Percentiles rank a stretch among this genome's conserved stretches.
Evolutionary conservation across 2,329 filamentous ascomycete species (phyloP).

Genomic region (Sclerotinia minor): DNA sequence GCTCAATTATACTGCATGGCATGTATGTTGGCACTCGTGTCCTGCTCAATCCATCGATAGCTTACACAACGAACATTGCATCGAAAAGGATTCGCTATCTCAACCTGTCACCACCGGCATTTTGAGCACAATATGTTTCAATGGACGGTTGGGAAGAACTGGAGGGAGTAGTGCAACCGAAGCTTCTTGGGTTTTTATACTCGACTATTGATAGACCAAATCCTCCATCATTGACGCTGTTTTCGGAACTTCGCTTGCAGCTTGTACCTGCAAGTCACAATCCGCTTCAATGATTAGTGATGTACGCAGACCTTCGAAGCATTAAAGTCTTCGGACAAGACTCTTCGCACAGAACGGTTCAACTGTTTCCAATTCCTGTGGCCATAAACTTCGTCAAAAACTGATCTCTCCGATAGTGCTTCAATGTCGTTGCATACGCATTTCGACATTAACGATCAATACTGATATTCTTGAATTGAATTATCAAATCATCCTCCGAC

Average conservation of each 20-base stretch:
- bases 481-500: constrained; percentile 17
- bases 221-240: background rate
- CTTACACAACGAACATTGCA: background rate
- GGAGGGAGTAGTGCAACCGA: background rate
- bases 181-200: background rate
- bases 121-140: background rate
- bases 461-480: background rate
- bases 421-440: background rate
- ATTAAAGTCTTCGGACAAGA: background rate
- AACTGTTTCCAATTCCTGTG: no score
- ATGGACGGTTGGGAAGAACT: no score
- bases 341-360: background rate
- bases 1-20: background rate
- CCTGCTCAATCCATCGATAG: background rate
- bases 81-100: background rate
- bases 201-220: background rate
- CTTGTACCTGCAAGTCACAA: background rate
- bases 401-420: background rate
- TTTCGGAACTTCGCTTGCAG: background rate
- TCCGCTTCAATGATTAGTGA: background rate
- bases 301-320: background rate
- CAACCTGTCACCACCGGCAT: background rate
- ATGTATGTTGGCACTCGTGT: background rate
- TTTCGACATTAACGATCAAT: constrained; percentile 12
- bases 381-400: background rate